These are phyloP conservation scores for Jaenimonas drosophilae DNA, from an alignment of 208 protist genomes.

Conservation along the genomic window DNA sequence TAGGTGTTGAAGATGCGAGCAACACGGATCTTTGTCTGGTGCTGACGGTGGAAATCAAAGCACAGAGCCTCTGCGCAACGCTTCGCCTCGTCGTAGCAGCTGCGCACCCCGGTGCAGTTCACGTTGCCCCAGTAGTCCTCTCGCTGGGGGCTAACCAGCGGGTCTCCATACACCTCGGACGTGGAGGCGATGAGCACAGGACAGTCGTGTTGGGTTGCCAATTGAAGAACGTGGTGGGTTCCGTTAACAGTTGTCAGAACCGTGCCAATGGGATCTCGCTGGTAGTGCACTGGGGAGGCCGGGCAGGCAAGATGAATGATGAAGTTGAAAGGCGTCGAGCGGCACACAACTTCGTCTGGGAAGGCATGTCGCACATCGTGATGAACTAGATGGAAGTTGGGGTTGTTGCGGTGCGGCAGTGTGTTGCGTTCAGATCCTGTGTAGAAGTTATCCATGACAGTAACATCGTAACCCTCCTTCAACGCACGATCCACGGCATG, in stretches of 20 bases:
- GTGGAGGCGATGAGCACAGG: constrained; percentile 82
- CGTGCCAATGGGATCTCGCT: constrained; percentile 89
- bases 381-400: constrained; percentile 71
- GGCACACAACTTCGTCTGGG: constrained; percentile 9
- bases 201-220: constrained; percentile 74
- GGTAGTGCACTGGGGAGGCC: constrained; percentile 88
- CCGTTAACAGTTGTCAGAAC: constrained; percentile 90
- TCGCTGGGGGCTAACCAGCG: constrained; percentile 79
- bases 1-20: constrained; percentile 97
- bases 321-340: constrained; percentile 33
- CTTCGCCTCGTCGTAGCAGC: constrained; percentile 97
- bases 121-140: constrained; percentile 91
- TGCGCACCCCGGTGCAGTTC: constrained; percentile 77
- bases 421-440: constrained; percentile 74
- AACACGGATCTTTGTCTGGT: constrained; percentile 73
- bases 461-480: constrained; percentile 57
- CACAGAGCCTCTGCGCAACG: constrained; percentile 87
- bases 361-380: constrained; percentile 75
- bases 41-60: constrained; percentile 78
- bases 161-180: constrained; percentile 94
- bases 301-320: constrained; percentile 95
- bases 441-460: constrained; percentile 90
- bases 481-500: constrained; percentile 83
- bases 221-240: constrained; percentile 87
- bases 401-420: constrained; percentile 43